A percentile compares a stretch with the other conserved stretches of the same genome.
These are phyloP conservation scores for Paratrypanosoma confusum DNA, from an alignment of 208 protist species.

Conservation along the genomic window DNA sequence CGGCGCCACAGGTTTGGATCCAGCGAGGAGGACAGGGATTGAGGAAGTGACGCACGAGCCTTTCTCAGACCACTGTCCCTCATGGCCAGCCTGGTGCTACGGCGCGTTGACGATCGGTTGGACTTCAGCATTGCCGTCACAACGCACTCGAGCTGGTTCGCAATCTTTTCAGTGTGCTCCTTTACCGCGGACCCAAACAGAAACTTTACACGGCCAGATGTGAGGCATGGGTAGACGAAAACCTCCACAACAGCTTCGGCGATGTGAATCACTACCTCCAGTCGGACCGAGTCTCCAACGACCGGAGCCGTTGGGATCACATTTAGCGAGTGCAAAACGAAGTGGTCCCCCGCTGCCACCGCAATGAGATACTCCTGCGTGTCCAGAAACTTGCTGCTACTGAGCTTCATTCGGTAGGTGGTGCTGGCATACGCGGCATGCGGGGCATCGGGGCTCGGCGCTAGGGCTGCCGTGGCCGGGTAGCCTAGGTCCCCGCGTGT, in stretches of 20 bases:
- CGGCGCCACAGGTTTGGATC: conserved; percentile 6
- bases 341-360: not conserved
- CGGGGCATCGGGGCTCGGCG: too few species aligned
- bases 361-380: conserved; percentile 1
- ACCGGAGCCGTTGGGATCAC: conserved; percentile 1
- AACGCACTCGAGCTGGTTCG: too few species aligned
- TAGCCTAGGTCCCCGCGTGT: too few species aligned
- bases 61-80: not conserved
- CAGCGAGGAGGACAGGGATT: conserved; percentile 1
- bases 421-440: too few species aligned
- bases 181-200: not conserved
- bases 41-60: not conserved
- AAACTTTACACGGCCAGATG: not conserved
- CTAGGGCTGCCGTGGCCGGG: too few species aligned
- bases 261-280: conserved; percentile 2
- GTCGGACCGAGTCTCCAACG: not conserved
- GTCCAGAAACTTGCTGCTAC: too few species aligned
- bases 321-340: not conserved
- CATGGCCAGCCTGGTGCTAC: not conserved
- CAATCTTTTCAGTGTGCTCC: not conserved
- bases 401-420: too few species aligned
- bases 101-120: not conserved
- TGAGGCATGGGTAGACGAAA: not conserved
- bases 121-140: not conserved
- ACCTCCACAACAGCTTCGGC: not conserved